Percentiles rank a stretch among this genome's conserved stretches.
phyloP scores from a whole-genome alignment of 768 basidiomycete species.

The Butyriboletus loyo region DNA sequence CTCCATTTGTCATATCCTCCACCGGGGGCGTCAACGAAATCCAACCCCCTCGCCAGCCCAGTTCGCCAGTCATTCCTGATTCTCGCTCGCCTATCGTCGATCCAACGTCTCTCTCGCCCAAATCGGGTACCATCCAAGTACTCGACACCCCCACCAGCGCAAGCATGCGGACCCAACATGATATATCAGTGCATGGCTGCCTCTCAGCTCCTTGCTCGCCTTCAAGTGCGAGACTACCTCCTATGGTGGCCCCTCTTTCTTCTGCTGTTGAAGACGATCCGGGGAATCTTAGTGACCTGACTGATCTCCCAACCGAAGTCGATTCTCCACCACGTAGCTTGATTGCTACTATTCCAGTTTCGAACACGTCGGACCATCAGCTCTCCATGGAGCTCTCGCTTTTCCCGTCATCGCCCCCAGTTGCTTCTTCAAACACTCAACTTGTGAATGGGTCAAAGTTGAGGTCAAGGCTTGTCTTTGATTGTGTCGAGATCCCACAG shows the following conservation, averaged over 20 bases:
- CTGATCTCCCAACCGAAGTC: conserved; percentile 28
- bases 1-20: not conserved
- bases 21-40: not conserved
- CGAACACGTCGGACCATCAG: not conserved
- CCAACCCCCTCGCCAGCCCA: not conserved
- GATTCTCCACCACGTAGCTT: conserved; percentile 12
- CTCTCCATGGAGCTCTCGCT: not conserved
- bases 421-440: not conserved
- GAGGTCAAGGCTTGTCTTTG: conserved; percentile 20
- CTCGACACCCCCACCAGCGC: not conserved
- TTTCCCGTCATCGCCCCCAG: not conserved
- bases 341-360: not conserved
- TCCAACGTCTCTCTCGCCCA: not conserved
- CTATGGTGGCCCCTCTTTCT: not conserved
- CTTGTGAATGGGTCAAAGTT: not conserved
- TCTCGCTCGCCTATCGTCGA: not conserved
- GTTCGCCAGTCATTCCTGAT: not conserved
- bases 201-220: not conserved
- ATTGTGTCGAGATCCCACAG: conserved; percentile 20
- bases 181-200: not conserved
- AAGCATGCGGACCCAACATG: not conserved
- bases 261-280: conserved; percentile 7
- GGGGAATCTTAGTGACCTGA: conserved; percentile 26
- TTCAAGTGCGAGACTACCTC: not conserved
- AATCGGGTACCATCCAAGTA: not conserved